A percentile compares a stretch with the other conserved stretches of the same genome.
Conservation (phyloP, 164 flowering plant genomes). For the Houttuynia cordata region DNA sequence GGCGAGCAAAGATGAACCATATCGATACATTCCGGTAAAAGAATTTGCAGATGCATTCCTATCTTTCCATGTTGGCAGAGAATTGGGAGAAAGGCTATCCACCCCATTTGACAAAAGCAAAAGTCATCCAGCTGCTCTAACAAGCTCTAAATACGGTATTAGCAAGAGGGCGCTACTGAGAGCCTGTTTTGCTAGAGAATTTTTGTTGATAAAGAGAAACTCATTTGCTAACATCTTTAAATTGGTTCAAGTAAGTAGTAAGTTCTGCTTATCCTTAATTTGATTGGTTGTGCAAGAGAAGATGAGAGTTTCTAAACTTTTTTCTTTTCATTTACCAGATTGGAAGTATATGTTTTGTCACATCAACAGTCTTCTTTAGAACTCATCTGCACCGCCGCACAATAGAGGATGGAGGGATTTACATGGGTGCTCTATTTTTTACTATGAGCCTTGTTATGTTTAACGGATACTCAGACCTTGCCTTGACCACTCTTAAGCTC, state of each 20-base stretch:
- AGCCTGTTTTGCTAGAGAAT: slow-evolving; percentile 35
- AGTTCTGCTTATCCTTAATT: background rate
- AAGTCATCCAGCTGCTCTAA: slow-evolving; percentile 49
- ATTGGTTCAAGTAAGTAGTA: slow-evolving; percentile 19
- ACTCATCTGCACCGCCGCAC: slow-evolving; percentile 24
- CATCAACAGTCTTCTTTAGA: slow-evolving; percentile 36
- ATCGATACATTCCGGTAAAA: slow-evolving; percentile 25
- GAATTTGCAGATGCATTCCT: slow-evolving; percentile 51
- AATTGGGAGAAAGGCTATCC: slow-evolving; percentile 32
- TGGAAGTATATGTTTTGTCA: slow-evolving; percentile 16
- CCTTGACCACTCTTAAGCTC: slow-evolving; percentile 30
- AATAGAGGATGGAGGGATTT: slow-evolving; percentile 26
- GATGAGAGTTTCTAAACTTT: background rate
- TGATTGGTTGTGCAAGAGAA: background rate
- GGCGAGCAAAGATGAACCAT: slow-evolving; percentile 34
- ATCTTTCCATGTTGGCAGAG: slow-evolving; percentile 39
- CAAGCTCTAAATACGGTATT: slow-evolving; percentile 32
- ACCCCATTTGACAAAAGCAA: slow-evolving; percentile 33
- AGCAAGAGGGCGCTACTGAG: slow-evolving; percentile 30
- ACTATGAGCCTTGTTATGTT: slow-evolving; percentile 15
- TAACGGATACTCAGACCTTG: slow-evolving; percentile 35
- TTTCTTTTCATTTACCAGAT: slow-evolving; percentile 17
- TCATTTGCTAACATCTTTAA: slow-evolving; percentile 49
- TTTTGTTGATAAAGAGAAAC: slow-evolving; percentile 44
- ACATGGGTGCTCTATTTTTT: slow-evolving; percentile 35